Evolutionary conservation across 2,329 filamentous ascomycete species (phyloP), one percentile per base, ranked within the genome.

Genomic region (Pseudogymnoascus sp.): DNA sequence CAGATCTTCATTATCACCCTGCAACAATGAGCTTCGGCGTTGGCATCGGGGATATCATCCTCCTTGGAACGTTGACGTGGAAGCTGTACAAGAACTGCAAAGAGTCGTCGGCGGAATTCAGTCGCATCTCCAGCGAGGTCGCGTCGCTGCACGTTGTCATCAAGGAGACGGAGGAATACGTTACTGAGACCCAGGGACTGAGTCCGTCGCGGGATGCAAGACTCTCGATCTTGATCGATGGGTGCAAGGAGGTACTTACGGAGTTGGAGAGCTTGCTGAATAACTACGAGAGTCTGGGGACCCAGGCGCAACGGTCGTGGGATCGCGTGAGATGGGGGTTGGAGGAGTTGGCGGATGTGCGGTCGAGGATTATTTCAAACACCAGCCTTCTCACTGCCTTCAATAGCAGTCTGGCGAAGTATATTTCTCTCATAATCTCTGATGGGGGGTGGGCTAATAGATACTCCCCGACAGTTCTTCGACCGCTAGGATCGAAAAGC

Each of bases 271-370:
- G 66, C 26, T 61, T 71, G 42, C 65, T 72, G 7, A 61, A 64
- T 24, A 66, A 64, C 2, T 71, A 72, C 60, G 68, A 72, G 14
- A 68, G 64, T 56, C 65, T 71, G 37, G 69, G 68, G 8, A 72
- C 69, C 1, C 67, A 73, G 44, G 64, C 66, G 21, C 67, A 70
- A 67, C 66, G 69, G 29, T 69, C 68, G 19, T 73, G 68, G 70
- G 71, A 72, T 65, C 66, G 71, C 13, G 63, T 72, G 65, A 67
- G 65, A n/a, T 72, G 69, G 60, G 70, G 69, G 6, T 56, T 70
- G 4, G 64, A 69, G 59, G 66, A 73, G 13, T 61, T 72, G n/a
- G 66, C 67, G 7, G 70, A 72, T 62, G 65, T 72, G 47, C 62
- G 70, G 42, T 68, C 64, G 24, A 63, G 69, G 50, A 64, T 71